Conservation (phyloP, 768 basidiomycete genomes). For the Leucosporidium yakuticum region DNA sequence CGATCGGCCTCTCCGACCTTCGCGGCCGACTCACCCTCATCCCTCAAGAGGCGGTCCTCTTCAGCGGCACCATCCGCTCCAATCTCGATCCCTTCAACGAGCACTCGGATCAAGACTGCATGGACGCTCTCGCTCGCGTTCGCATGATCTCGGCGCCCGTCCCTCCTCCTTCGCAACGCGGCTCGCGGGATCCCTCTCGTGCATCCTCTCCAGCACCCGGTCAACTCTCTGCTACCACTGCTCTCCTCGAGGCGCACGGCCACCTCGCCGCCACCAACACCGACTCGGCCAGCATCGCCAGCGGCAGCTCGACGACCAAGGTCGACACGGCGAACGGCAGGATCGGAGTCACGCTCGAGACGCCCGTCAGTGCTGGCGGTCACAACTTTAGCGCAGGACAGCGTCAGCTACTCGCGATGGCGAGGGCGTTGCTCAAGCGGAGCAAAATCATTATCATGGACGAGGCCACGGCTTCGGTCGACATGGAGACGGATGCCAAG, state of each 20-base stretch:
- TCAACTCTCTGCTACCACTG: too few relatives aligned
- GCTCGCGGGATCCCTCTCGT: conserved; percentile 4
- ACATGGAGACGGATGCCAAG: conserved; percentile 43
- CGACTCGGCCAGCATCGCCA: not conserved
- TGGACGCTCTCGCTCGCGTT: conserved; percentile 57
- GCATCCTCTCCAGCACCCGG: not conserved
- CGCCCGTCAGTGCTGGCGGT: conserved; percentile 44
- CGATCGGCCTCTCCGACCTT: conserved; percentile 63
- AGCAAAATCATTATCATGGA: conserved; percentile 48
- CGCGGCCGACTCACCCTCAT: conserved; percentile 60
- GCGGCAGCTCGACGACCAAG: conserved; percentile 3
- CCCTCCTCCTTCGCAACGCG: not conserved
- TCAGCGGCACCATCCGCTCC: conserved; percentile 63
- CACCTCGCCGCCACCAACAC: too few relatives aligned
- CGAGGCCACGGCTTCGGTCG: conserved; percentile 47
- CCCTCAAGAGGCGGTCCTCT: conserved; percentile 44
- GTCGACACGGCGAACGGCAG: not conserved
- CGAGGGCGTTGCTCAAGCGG: conserved; percentile 40
- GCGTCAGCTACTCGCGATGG: conserved; percentile 34
- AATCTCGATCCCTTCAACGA: conserved; percentile 67
- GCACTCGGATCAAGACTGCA: conserved; percentile 57
- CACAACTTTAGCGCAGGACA: conserved; percentile 43
- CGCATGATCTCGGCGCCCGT: conserved; percentile 9
- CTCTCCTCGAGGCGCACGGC: too few relatives aligned
- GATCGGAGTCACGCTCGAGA: conserved; percentile 40